Conservation (phyloP, 2,329 filamentous ascomycete species). For the Didymella pomorum region DNA sequence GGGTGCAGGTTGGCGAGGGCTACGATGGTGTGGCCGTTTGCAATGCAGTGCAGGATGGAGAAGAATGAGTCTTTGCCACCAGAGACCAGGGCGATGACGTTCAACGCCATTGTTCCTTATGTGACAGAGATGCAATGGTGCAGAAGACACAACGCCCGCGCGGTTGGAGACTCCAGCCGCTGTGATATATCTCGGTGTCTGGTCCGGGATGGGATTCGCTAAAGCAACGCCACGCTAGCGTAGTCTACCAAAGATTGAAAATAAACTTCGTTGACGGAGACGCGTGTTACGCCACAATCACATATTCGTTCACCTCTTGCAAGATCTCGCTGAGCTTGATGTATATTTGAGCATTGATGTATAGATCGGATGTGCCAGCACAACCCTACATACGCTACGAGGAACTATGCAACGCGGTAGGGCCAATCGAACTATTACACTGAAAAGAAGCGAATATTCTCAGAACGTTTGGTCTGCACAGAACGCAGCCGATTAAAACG, state of each 20-base stretch:
- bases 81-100: slow-evolving; percentile 89
- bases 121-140: background rate
- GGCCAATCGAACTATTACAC: slow-evolving; percentile 34
- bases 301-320: background rate
- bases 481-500: slow-evolving; percentile 48
- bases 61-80: slow-evolving; percentile 98
- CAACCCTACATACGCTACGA: slow-evolving; percentile 39
- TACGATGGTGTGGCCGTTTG: slow-evolving; percentile 83
- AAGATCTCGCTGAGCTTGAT: background rate
- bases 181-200: slow-evolving; percentile 9
- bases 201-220: slow-evolving; percentile 16
- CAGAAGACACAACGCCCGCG: background rate
- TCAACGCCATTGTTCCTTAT: slow-evolving; percentile 20
- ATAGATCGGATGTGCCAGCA: slow-evolving; percentile 45
- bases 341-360: slow-evolving; percentile 24
- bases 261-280: background rate
- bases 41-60: slow-evolving; percentile 86
- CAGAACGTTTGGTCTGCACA: slow-evolving; percentile 38
- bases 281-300: slow-evolving; percentile 4
- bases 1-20: slow-evolving; percentile 91
- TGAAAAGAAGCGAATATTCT: slow-evolving; percentile 44
- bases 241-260: slow-evolving; percentile 18
- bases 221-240: slow-evolving; percentile 18
- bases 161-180: slow-evolving; percentile 3
- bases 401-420: slow-evolving; percentile 31